These are phyloP conservation scores for Oxalis stricta DNA, from an alignment of 441 rosid genomes.

Conservation along the genomic window DNA sequence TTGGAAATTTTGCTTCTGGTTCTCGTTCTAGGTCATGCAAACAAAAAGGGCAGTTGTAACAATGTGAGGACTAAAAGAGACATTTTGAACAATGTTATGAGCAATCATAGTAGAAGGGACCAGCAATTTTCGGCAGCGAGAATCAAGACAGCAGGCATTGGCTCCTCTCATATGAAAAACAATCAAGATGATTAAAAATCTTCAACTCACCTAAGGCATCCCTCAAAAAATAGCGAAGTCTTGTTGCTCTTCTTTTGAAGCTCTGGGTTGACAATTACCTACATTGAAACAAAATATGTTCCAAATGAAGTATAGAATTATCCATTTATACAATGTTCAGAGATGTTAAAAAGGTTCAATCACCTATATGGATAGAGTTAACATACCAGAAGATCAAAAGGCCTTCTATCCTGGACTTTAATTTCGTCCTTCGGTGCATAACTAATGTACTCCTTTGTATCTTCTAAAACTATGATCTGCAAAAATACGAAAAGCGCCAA, in stretches of 20 bases:
- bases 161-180: background rate
- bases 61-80: too few species aligned
- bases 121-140: too few species aligned
- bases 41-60: too few species aligned
- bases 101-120: too few species aligned
- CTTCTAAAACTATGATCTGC: conserved; percentile 91
- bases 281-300: conserved; percentile 20
- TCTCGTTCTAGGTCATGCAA: too few species aligned
- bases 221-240: conserved; percentile 71
- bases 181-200: background rate
- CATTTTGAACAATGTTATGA: too few species aligned
- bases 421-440: conserved; percentile 65
- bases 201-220: conserved; percentile 53
- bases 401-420: conserved; percentile 51
- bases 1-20: too few species aligned
- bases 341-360: too few species aligned
- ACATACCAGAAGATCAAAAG: conserved; percentile 80
- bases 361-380: background rate
- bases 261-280: conserved; percentile 85
- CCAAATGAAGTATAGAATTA: too few species aligned
- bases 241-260: conserved; percentile 46
- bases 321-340: too few species aligned
- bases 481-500: conserved; percentile 1
- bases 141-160: too few species aligned
- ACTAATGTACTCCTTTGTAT: conserved; percentile 62